Conservation (phyloP, 1,139 yeast genomes). For the Yamadazyma diospyri region DNA sequence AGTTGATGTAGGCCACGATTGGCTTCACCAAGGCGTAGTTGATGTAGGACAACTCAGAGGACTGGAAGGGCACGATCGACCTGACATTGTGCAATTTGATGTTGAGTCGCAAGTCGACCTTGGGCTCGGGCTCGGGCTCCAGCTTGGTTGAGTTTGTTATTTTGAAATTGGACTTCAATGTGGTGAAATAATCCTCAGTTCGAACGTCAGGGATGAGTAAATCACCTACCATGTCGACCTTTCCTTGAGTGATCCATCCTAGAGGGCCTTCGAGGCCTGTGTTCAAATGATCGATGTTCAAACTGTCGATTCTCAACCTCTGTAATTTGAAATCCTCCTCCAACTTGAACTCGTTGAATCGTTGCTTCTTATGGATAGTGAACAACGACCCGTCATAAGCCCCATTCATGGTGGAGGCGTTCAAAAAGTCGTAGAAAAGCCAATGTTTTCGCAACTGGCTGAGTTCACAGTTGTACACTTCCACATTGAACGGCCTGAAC, state of each 20-base stretch:
- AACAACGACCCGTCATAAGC: constrained; percentile 90
- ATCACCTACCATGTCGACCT: constrained; percentile 91
- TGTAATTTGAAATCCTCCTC: constrained; percentile 51
- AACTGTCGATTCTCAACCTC: constrained; percentile 76
- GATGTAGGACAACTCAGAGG: constrained; percentile 79
- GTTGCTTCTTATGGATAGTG: constrained; percentile 80
- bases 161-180: constrained; percentile 6
- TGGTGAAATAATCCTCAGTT: constrained; percentile 20
- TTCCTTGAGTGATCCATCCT: constrained; percentile 93
- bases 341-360: constrained; percentile 43
- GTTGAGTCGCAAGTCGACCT: constrained; percentile 59
- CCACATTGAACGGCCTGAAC: constrained; percentile 80
- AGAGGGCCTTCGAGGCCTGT: constrained; percentile 91
- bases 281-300: constrained; percentile 84
- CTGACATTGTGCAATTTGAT: constrained; percentile 78
- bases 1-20: constrained; percentile 91
- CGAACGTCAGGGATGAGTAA: constrained; percentile 71
- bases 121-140: constrained; percentile 14
- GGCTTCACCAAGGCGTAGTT: constrained; percentile 92
- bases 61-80: constrained; percentile 84
- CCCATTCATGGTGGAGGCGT: constrained; percentile 84
- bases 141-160: background rate
- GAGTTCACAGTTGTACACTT: constrained; percentile 80
- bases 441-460: constrained; percentile 84
- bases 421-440: constrained; percentile 82